Percentiles rank a stretch among this genome's conserved stretches.
phyloP scores from a whole-genome alignment of 495 filamentous ascomycete species.

The Margaritispora aquatica region DNA sequence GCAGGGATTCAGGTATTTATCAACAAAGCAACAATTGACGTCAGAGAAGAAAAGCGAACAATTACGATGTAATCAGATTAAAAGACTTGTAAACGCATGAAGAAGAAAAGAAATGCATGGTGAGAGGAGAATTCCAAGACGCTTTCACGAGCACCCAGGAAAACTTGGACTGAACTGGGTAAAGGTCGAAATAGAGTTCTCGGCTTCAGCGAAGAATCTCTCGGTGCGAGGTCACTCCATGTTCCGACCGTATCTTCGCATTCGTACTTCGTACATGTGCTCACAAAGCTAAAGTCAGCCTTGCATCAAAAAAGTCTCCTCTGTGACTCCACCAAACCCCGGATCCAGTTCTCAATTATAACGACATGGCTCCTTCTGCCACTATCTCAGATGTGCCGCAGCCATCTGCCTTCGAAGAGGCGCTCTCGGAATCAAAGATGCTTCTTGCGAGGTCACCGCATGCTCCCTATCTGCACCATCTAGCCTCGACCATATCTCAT shows the following conservation, averaged over 20 bases:
- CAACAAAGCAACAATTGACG: neutral
- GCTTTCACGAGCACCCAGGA: neutral
- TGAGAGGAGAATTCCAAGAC: neutral
- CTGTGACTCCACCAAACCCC: neutral
- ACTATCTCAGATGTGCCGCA: neutral
- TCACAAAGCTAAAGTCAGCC: neutral
- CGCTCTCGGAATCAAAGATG: neutral
- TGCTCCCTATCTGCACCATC: slow-evolving; percentile 27
- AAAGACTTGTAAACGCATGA: neutral
- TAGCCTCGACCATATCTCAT: slow-evolving; percentile 65
- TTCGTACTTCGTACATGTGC: neutral
- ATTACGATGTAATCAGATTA: neutral
- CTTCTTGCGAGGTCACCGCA: slow-evolving; percentile 5
- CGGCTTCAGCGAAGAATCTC: neutral
- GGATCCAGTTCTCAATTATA: neutral
- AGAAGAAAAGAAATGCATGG: neutral
- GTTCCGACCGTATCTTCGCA: neutral
- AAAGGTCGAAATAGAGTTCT: neutral
- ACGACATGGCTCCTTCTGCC: slow-evolving; percentile 15
- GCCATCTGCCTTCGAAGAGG: slow-evolving; percentile 10
- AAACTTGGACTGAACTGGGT: neutral
- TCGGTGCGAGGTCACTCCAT: neutral
- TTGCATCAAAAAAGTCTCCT: neutral
- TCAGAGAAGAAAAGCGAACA: neutral
- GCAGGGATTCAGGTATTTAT: neutral